Base-by-base conservation (phyloP, 352 stramenopile species). In the Phytophthora kernoviae region DNA sequence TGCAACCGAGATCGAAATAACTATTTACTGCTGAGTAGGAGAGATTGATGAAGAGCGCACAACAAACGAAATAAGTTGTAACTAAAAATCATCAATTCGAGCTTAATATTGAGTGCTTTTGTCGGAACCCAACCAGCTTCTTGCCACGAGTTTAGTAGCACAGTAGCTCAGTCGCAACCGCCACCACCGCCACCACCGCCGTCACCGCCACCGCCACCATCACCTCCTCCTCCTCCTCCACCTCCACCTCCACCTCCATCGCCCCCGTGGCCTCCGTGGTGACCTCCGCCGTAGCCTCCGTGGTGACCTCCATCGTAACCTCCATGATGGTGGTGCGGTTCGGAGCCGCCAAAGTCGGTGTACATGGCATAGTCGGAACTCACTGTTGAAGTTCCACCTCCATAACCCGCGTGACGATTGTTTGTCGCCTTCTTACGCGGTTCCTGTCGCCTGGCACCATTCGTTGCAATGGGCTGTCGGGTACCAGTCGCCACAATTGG, bases 301-400 rank as follows among this genome's bases (percentile, higher is more conserved):
- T 53, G 15, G n/a, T 61, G n/a, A 2, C 22, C 33, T 34, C 41
- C 52, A 21, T 53, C 14, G 12, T 54, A 15, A 26, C 53, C 53
- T n/a, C n/a, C n/a, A n/a, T n/a, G n/a, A n/a, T n/a, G n/a, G n/a
- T n/a, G n/a, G n/a, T n/a, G n/a, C n/a, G n/a, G n/a, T n/a, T n/a
- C n/a, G n/a, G n/a, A n/a, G 41, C 33, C 42, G 10, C 42, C 54
- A 30, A 61, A 61, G 24, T 54, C 54, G 2, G 54, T 18, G 34
- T 61, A 54, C 33, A 26, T 48, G 21, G 21, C 11, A 7, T 54
- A 61, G 12, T 60, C 42, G n/a, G 20, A 40, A 9, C 21, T 40
- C 33, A 48, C 54, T 4, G 54, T 36, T 11, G 54, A 17, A 4
- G 20, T 37, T 18, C 45, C 54, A 10, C 15, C 33, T 14, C 42